Conservation (phyloP, 1,284 basidiomycete genomes). For the Anthracocystis panici-leucophaei region DNA sequence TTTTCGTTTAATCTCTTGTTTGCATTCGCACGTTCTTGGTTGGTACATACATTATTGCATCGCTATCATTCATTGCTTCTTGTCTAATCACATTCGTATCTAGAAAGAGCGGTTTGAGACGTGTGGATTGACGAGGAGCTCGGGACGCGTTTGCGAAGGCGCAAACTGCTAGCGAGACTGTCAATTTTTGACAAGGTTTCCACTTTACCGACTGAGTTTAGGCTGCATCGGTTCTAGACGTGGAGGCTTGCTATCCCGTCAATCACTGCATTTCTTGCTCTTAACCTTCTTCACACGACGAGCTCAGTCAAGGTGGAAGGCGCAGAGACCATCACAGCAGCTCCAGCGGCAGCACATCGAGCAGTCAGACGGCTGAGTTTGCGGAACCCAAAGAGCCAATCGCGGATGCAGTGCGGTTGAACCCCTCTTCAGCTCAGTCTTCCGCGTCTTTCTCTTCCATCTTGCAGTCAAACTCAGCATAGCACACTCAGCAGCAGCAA, state of each 20-base stretch:
- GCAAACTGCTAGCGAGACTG: not conserved
- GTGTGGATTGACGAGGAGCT: not conserved
- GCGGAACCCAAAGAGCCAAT: too few relatives aligned
- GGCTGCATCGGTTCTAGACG: not conserved
- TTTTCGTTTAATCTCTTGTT: too few relatives aligned
- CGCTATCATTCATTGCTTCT: too few relatives aligned
- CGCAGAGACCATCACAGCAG: not conserved
- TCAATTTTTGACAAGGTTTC: slow-evolving; percentile 15
- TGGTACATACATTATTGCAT: too few relatives aligned
- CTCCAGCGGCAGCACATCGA: not conserved
- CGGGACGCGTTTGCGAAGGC: not conserved
- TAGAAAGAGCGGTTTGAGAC: not conserved
- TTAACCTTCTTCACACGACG: slow-evolving; percentile 1
- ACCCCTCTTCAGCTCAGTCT: slow-evolving; percentile 1
- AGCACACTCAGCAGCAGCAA: not conserved
- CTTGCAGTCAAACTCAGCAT: not conserved
- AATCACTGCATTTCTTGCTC: not conserved
- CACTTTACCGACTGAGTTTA: not conserved
- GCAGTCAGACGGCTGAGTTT: not conserved
- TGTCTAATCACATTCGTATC: too few relatives aligned
- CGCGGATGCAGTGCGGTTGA: not conserved
- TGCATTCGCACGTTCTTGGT: too few relatives aligned
- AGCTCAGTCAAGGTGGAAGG: not conserved
- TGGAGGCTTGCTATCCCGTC: slow-evolving; percentile 3
- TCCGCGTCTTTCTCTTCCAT: not conserved